These are phyloP conservation scores for Suillus decipiens DNA, from an alignment of 768 basidiomycete species.

Conservation along the genomic window DNA sequence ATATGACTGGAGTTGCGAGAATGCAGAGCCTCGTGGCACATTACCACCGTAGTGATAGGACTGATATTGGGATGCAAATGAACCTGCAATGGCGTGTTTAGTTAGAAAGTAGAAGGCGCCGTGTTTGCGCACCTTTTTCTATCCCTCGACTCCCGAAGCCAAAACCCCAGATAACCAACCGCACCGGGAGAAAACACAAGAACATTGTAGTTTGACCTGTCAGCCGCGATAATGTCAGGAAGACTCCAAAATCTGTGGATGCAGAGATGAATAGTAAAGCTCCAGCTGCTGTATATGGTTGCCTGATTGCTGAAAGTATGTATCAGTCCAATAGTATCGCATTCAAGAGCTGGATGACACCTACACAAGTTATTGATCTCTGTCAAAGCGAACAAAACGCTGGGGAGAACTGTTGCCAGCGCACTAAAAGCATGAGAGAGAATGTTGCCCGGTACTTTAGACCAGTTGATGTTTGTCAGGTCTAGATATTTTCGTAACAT, in stretches of 20 bases:
- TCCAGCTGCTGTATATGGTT: conserved; percentile 3
- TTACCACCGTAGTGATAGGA: conserved; percentile 7
- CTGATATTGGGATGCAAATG: conserved; percentile 12
- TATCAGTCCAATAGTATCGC: background rate
- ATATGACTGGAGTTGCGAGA: conserved; percentile 11
- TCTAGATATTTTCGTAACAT: background rate
- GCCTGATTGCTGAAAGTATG: background rate
- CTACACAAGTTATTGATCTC: conserved; percentile 1
- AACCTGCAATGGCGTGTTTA: background rate
- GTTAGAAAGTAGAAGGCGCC: background rate
- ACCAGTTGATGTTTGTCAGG: background rate
- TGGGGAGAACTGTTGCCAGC: background rate
- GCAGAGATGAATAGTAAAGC: background rate
- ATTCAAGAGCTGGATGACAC: background rate
- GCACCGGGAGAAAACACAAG: background rate
- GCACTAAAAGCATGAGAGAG: background rate
- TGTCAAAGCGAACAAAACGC: background rate
- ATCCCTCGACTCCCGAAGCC: conserved; percentile 3
- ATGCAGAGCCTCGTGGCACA: conserved; percentile 7
- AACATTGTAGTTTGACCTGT: background rate
- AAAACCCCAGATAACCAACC: background rate
- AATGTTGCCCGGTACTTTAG: background rate
- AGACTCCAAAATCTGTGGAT: background rate
- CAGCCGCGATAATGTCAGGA: background rate
- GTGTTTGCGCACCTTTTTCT: background rate